These are phyloP conservation scores for Alisma plantagoaquatica DNA, from an alignment of 106 monocot species.

Conservation along the genomic window DNA sequence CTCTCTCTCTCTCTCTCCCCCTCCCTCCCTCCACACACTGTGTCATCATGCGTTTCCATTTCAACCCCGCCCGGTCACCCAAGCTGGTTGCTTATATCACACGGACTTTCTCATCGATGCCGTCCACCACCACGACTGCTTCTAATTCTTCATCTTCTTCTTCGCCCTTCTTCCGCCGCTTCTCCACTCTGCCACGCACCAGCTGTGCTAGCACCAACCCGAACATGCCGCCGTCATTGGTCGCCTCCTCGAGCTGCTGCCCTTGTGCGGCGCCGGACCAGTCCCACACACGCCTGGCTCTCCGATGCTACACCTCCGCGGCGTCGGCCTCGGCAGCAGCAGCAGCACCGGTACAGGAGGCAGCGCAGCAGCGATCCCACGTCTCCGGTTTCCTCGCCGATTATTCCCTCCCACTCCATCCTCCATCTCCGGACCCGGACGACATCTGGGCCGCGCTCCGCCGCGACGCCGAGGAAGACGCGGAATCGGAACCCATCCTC, in stretches of 20 bases:
- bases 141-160: neutral
- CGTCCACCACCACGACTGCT: constrained; percentile 8
- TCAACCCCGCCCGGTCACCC: neutral
- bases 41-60: neutral
- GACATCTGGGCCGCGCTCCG: constrained; percentile 34
- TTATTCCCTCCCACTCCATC: neutral
- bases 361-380: too few species aligned
- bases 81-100: neutral
- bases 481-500: constrained; percentile 44
- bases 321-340: too few species aligned
- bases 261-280: too few species aligned
- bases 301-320: too few species aligned
- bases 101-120: constrained; percentile 9
- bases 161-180: neutral
- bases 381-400: neutral
- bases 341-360: too few species aligned
- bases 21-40: neutral
- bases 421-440: constrained; percentile 17
- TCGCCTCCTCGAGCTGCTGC: neutral
- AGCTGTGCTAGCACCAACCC: neutral
- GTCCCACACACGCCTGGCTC: too few species aligned
- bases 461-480: constrained; percentile 45
- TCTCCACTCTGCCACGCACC: neutral
- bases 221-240: neutral
- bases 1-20: neutral